Percentiles rank a stretch among this genome's conserved stretches.
These are phyloP conservation scores for Chlorella vulgaris DNA, from an alignment of 139 green algal genomes.

Conservation along the genomic window DNA sequence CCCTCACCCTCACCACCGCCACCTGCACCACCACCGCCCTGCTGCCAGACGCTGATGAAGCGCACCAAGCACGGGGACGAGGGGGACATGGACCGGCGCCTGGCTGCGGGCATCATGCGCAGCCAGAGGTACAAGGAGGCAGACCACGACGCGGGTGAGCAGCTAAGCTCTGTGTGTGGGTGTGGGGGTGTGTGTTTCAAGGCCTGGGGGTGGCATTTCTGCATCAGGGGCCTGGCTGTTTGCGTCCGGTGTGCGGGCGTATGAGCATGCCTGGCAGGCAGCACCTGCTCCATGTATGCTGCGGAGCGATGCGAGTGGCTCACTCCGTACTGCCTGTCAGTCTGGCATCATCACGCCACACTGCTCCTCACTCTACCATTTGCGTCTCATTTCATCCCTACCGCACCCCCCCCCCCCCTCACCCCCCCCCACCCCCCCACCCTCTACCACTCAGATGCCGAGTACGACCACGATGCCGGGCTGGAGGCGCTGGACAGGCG, in stretches of 20 bases:
- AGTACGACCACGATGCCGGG: slow-evolving; percentile 95
- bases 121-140: slow-evolving; percentile 37
- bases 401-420: background rate
- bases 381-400: background rate
- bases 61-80: slow-evolving; percentile 63
- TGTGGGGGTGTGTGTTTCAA: slow-evolving; percentile 1
- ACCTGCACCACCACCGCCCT: background rate
- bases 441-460: slow-evolving; percentile 69
- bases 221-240: no score
- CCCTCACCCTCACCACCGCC: no score
- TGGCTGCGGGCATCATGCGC: slow-evolving; percentile 78
- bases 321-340: no score
- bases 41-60: slow-evolving; percentile 77
- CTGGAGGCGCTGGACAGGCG: slow-evolving; percentile 69
- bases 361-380: no score
- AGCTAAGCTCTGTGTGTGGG: no score
- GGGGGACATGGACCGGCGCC: slow-evolving; percentile 71
- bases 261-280: no score
- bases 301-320: no score
- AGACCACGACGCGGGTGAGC: slow-evolving; percentile 38
- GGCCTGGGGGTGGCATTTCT: no score
- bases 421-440: no score
- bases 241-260: no score
- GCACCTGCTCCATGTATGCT: no score
- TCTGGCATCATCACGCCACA: no score